phyloP scores from a whole-genome alignment of 1,284 basidiomycete genomes.

The Tylopilus orsonianus region DNA sequence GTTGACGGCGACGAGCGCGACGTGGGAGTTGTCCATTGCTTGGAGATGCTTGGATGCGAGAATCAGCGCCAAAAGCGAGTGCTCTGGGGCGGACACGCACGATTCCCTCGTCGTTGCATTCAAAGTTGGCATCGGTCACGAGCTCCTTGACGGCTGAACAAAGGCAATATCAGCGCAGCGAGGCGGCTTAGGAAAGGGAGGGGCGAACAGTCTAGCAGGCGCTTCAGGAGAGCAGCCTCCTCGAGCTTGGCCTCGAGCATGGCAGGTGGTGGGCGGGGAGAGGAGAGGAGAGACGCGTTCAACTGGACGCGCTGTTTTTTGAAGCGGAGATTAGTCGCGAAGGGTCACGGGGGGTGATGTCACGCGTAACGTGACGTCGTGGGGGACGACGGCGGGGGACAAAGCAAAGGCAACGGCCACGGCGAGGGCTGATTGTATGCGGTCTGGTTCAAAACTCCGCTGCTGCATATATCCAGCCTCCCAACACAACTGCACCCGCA shows the following conservation, averaged over 20 bases:
- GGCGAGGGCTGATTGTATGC: background rate
- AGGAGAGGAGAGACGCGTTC: constrained; percentile 20
- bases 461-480: no score
- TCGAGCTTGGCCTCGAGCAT: constrained; percentile 92
- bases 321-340: constrained; percentile 37
- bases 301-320: constrained; percentile 21
- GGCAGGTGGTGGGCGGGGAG: constrained; percentile 17
- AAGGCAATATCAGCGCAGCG: background rate
- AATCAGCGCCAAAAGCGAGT: background rate
- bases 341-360: constrained; percentile 30
- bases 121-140: constrained; percentile 97
- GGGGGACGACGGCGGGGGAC: no score
- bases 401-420: no score
- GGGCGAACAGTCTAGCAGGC: constrained; percentile 78
- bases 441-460: constrained; percentile 7
- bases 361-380: constrained; percentile 25
- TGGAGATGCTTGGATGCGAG: constrained; percentile 65
- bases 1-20: constrained; percentile 89
- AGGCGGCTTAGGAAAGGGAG: background rate
- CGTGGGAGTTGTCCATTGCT: constrained; percentile 99
- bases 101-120: constrained; percentile 96
- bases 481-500: no score
- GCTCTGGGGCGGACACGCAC: constrained; percentile 46
- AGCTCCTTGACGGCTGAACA: constrained; percentile 91
- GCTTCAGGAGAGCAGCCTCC: constrained; percentile 83